Evolutionary conservation across 768 basidiomycete species (phyloP).

Genomic region (Naganishia kalamii): DNA sequence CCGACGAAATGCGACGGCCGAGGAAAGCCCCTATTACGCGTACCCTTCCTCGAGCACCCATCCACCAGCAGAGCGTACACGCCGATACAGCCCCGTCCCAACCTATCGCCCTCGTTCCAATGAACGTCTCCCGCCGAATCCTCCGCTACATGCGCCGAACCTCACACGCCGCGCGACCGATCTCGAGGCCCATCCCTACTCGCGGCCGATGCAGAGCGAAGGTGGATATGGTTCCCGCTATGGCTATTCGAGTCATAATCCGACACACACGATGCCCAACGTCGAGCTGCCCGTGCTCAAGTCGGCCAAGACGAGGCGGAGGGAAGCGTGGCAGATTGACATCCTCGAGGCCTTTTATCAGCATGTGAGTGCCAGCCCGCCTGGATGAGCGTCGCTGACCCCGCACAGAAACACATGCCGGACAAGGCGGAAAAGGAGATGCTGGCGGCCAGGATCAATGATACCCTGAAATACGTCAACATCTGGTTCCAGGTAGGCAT

Average conservation of each 20-base stretch:
- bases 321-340: conserved; percentile 15
- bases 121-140: no score
- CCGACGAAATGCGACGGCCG: no score
- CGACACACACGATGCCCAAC: not conserved
- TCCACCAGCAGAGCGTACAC: no score
- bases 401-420: conserved; percentile 9
- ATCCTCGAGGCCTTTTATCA: conserved; percentile 9
- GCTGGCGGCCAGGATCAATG: conserved; percentile 3
- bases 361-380: not conserved
- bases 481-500: conserved; percentile 11
- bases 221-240: not conserved
- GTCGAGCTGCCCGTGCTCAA: not conserved
- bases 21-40: no score
- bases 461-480: conserved; percentile 14
- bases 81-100: no score
- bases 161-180: conserved; percentile 4
- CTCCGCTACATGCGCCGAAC: not conserved
- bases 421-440: conserved; percentile 9
- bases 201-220: not conserved
- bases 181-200: not conserved
- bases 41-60: no score
- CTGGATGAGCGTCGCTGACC: not conserved
- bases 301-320: not conserved
- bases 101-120: no score
- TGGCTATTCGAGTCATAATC: conserved; percentile 10